Evolutionary conservation across 345 rosid species (phyloP).

Genomic region (Punica granatum): DNA sequence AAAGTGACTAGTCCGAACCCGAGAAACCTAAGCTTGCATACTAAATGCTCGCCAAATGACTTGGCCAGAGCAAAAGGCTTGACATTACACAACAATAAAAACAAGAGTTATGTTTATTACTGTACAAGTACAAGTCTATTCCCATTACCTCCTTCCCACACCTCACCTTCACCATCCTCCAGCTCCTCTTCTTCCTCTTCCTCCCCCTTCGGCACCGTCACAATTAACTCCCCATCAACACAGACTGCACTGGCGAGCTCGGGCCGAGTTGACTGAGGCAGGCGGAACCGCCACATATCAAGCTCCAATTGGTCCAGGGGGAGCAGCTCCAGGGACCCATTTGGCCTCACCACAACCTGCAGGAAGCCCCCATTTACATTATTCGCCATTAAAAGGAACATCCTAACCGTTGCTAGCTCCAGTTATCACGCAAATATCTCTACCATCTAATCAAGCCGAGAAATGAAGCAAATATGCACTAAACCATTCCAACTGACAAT

Average conservation of each 20-base stretch:
- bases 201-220: slow-evolving; percentile 76
- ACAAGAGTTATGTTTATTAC: slow-evolving; percentile 17
- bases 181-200: slow-evolving; percentile 25
- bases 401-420: neutral
- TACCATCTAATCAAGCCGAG: neutral
- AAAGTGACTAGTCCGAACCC: neutral
- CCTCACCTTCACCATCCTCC: slow-evolving; percentile 32
- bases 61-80: neutral
- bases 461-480: neutral
- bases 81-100: neutral
- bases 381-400: neutral
- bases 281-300: slow-evolving; percentile 88
- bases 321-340: slow-evolving; percentile 48
- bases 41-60: neutral
- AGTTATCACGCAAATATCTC: neutral
- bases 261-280: slow-evolving; percentile 81
- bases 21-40: slow-evolving; percentile 3
- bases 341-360: slow-evolving; percentile 61
- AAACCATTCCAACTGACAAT: neutral
- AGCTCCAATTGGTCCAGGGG: slow-evolving; percentile 66
- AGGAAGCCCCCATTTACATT: neutral
- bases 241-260: slow-evolving; percentile 84
- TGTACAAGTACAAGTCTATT: slow-evolving; percentile 88
- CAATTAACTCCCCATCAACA: slow-evolving; percentile 66
- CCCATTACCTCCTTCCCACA: slow-evolving; percentile 70